phyloP scores from a whole-genome alignment of 2,329 filamentous ascomycete genomes.

The Plenodomus lindquistii region DNA sequence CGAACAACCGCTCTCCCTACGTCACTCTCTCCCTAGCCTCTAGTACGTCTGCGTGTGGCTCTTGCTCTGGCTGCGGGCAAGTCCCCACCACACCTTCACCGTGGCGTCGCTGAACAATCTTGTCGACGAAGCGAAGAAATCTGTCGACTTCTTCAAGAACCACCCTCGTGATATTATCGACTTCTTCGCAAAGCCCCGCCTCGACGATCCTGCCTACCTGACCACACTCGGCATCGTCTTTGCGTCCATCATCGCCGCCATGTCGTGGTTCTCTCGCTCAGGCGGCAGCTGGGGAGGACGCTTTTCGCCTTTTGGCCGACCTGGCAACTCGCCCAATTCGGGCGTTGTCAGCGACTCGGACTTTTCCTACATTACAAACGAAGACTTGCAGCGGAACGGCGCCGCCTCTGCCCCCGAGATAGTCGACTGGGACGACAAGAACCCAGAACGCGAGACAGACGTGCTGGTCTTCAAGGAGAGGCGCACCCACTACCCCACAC shows the following conservation, averaged over 20 bases:
- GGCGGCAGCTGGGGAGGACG: slow-evolving; percentile 49
- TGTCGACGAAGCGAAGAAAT: slow-evolving; percentile 43
- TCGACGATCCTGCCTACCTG: slow-evolving; percentile 40
- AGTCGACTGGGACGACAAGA: slow-evolving; percentile 45
- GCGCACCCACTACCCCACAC: slow-evolving; percentile 66
- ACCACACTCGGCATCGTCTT: slow-evolving; percentile 40
- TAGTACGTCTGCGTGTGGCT: slow-evolving; percentile 12
- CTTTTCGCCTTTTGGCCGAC: slow-evolving; percentile 55
- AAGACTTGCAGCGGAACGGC: slow-evolving; percentile 61
- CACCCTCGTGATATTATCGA: slow-evolving; percentile 29
- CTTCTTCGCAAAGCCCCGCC: slow-evolving; percentile 33
- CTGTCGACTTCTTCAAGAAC: slow-evolving; percentile 38
- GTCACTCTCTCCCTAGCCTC: slow-evolving; percentile 10
- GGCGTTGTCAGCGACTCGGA: slow-evolving; percentile 73
- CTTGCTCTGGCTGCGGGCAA: slow-evolving; percentile 20
- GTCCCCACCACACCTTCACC: slow-evolving; percentile 25
- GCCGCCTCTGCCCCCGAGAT: slow-evolving; percentile 48
- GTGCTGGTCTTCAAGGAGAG: slow-evolving; percentile 71
- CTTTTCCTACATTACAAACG: slow-evolving; percentile 81
- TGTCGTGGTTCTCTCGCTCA: slow-evolving; percentile 54
- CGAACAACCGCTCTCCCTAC: slow-evolving; percentile 8
- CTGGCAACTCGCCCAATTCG: slow-evolving; percentile 38
- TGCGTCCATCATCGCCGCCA: slow-evolving; percentile 47
- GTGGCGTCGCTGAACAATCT: slow-evolving; percentile 42
- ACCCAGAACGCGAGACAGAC: slow-evolving; percentile 63